phyloP scores from a whole-genome alignment of 129 eudicot species.

The Chrysanthemum lavandulifolium region DNA sequence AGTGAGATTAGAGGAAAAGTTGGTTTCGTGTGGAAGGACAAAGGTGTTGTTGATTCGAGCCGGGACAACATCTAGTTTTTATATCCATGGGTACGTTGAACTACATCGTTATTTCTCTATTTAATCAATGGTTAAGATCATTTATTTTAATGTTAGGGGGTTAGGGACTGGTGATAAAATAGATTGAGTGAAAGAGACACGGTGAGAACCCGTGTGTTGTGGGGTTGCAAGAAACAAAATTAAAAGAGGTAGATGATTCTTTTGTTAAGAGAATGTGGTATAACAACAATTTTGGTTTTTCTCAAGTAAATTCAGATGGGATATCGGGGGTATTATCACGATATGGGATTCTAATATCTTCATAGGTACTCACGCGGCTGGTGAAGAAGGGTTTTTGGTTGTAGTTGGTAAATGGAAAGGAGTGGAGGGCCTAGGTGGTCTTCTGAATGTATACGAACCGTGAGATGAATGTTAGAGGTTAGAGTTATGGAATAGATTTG shows the following conservation, averaged over 20 bases:
- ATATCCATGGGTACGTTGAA: no score
- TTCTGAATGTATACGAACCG: background rate
- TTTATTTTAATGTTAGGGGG: background rate
- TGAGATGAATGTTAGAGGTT: background rate
- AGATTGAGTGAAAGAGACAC: background rate
- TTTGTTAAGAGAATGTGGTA: background rate
- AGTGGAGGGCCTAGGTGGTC: background rate
- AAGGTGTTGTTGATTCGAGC: no score
- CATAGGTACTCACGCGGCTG: background rate
- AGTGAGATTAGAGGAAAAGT: no score
- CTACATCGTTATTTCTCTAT: no score
- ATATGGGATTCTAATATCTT: background rate
- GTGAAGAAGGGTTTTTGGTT: background rate
- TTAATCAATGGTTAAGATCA: background rate
- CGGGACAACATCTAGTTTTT: no score
- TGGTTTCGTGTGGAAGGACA: no score
- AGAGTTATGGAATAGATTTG: background rate
- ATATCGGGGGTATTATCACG: background rate
- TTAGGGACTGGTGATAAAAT: background rate
- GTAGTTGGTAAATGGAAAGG: background rate
- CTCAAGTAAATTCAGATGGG: background rate
- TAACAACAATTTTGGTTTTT: no score
- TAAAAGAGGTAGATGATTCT: background rate
- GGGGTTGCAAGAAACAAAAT: background rate
- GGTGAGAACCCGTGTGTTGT: background rate